Evolutionary conservation across 1,284 basidiomycete species (phyloP), one percentile per base, ranked within the genome.

Genomic region (Malassezia furfur): DNA sequence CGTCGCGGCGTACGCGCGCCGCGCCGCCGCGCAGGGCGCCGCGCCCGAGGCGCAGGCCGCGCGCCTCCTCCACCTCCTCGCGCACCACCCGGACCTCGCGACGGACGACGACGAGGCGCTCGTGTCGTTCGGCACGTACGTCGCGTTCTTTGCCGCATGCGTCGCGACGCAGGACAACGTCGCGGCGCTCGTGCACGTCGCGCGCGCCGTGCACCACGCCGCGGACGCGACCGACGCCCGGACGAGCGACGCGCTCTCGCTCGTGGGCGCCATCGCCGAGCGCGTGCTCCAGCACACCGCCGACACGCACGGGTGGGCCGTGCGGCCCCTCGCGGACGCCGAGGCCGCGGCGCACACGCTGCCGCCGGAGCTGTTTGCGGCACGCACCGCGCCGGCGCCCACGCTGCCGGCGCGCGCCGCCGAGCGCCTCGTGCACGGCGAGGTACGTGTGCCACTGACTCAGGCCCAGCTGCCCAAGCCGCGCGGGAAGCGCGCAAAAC

Each of bases 81-180:
- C 91, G 0, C 90, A 94, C 71, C 93, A 98, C 76, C 91, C 93
- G 1, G 93, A 98, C 75, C 90, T 91, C 67, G 52, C 82, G 31
- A 73, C 89, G 28, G 79, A 83, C 41, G 85, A 86, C 60, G 83
- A 86, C 62, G 82, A 84, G 4, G 86, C 84, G 84, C 86, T 69
- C 49, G 81, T 37, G 10, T 36, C 57, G 31, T 65, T 68, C 45
- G 43, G 61, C 10, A 43, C 56, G 15, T 94, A 96, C 75, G 80
- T 98, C 59, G 83, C 87, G 22, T 86, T 94, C 67, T 98, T 88
- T 75, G 78, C 96, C 9, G 84, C 88, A 48, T 79, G 83, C 47
- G 77, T 96, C 12, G 83, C 82, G 10, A 83, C 80, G 6, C 72
- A 81, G 19, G 85, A 93, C 45, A 96, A 91, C 62, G 19, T 48